Base-by-base conservation (phyloP, 2,329 filamentous ascomycete genomes). In the Hymenoscyphus fructigenus region DNA sequence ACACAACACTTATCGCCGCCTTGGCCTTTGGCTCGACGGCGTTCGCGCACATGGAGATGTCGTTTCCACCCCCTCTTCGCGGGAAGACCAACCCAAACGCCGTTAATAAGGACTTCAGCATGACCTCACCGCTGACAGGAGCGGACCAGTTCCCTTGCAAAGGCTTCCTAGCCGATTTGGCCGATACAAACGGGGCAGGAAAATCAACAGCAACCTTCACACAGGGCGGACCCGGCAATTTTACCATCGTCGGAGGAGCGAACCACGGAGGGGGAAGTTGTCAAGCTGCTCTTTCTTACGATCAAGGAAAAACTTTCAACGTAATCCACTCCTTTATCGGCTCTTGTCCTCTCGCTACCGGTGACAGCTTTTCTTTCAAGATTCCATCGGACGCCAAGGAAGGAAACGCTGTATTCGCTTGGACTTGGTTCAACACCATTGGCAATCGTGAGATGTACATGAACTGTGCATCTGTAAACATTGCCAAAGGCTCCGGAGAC, bases 401-500 rank as follows among this genome's bases (percentile, higher is more conserved):
- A 23, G 72, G 70, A 17, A 20, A 26, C 0, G 72, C 73, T 1
- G 59, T 76, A 9, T 73, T 76, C 23, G 70, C 70, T 0, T 76
- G 87, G 87, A 84, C 82, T 4, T 85, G 83, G 83, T 85, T 84
- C 74, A 87, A 87, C 73, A 78, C 80, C 63, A 71, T 84, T 29
- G 86, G 86, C 2, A 88, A 88, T 70, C 80, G 86, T 20, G 87
- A 89, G 70, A 87, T 88, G 80, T 90, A 90, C 78, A 87, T 88
- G 85, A 86, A 88, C 73, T 89, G 87, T 68, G 86, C 86, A 0
- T 79, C 81, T 9, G 82, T 88, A 38, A 80, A 81, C 29, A 84
- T 89, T 61, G 70, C 68, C 7, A 66, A 67, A 20, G 71, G 69
- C 1, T 38, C 65, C 26, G 65, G 66, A 17, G 50, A 58, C 29